A percentile compares a stretch with the other conserved stretches of the same genome.
Evolutionary conservation across 106 monocot species (phyloP).

Genomic region (Platanthera guangdongensis): DNA sequence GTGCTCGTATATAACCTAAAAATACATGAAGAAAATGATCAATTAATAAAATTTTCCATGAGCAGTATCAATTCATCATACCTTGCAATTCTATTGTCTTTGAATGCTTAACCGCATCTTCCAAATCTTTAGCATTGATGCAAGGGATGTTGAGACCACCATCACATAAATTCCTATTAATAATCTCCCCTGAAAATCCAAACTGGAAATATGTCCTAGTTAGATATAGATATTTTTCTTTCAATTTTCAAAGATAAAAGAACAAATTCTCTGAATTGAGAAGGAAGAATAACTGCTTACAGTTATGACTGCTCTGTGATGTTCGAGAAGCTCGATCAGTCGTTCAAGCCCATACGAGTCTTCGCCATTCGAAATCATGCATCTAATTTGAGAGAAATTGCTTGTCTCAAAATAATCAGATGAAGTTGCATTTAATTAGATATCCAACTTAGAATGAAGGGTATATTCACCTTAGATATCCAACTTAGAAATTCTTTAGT

Average conservation of each 20-base stretch:
- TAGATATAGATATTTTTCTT: not conserved
- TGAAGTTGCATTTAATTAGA: not conserved
- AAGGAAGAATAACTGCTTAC: constrained; percentile 23
- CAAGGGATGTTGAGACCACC: constrained; percentile 33
- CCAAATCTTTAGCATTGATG: constrained; percentile 19
- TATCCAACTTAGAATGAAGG: no score
- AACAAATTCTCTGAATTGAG: not conserved
- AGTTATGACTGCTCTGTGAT: constrained; percentile 36
- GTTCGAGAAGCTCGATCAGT: constrained; percentile 24
- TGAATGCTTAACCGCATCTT: constrained; percentile 33
- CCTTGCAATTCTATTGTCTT: constrained; percentile 27
- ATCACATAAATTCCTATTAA: constrained; percentile 21
- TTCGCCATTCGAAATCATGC: constrained; percentile 8
- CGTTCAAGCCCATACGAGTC: constrained; percentile 27
- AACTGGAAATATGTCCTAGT: constrained; percentile 19
- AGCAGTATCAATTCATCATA: not conserved
- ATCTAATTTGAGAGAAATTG: not conserved
- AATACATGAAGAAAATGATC: no score
- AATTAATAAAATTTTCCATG: no score
- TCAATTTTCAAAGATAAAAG: not conserved
- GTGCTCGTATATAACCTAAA: constrained; percentile 16
- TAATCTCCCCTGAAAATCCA: constrained; percentile 35
- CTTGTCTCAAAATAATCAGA: not conserved
- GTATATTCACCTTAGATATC: no score
- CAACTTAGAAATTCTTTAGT: not conserved